phyloP scores from a whole-genome alignment of 176 grass and related monocot genomes.

The Chloris gayana region DNA sequence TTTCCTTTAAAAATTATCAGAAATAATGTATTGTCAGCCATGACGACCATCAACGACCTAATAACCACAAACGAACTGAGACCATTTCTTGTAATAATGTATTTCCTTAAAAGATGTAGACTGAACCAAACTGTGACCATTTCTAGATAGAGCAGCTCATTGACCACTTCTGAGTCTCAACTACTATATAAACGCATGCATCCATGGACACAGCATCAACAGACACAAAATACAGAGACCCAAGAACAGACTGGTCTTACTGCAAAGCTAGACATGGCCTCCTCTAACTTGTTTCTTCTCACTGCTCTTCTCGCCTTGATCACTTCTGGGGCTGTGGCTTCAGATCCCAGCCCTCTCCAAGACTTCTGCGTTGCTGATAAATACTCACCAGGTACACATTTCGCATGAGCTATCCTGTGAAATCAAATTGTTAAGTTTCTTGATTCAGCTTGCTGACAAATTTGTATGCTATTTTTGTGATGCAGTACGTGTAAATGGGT shows the following conservation, averaged over 20 bases:
- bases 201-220: not conserved
- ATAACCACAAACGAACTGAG: not conserved
- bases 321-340: not conserved
- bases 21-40: not conserved
- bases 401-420: no score
- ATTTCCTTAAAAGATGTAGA: no score
- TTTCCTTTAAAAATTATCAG: not conserved
- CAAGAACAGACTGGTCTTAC: not conserved
- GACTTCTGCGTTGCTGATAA: slow-evolving; percentile 20
- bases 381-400: slow-evolving; percentile 1
- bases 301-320: slow-evolving; percentile 9
- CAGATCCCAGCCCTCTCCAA: slow-evolving; percentile 19
- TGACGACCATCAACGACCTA: not conserved
- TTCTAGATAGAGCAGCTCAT: not conserved
- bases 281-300: not conserved
- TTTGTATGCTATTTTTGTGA: not conserved
- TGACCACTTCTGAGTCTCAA: slow-evolving; percentile 6
- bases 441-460: not conserved
- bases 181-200: slow-evolving; percentile 6
- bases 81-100: not conserved
- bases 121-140: not conserved
- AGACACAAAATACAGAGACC: not conserved
- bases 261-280: not conserved
- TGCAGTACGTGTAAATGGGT: slow-evolving; percentile 48
- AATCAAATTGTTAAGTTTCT: no score